Percentiles rank a stretch among this genome's conserved stretches.
Evolutionary conservation across 495 filamentous ascomycete genomes (phyloP).

Genomic region (Neurospora cerealis): DNA sequence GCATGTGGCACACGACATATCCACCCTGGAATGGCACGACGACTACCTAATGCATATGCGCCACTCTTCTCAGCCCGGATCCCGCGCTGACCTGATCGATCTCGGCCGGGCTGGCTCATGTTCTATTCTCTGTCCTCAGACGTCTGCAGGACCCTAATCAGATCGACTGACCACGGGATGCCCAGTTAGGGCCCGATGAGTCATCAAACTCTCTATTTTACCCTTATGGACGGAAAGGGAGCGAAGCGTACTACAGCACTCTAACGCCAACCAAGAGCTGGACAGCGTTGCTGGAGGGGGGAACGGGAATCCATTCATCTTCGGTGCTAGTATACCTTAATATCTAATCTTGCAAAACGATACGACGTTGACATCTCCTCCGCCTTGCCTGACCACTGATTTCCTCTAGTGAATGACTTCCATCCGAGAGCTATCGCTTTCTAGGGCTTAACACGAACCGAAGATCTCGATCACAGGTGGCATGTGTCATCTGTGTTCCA

Average conservation of each 20-base stretch:
- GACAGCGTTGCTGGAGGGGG: conserved; percentile 8
- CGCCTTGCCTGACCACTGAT: background rate
- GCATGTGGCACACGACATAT: conserved; percentile 31
- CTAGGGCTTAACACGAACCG: background rate
- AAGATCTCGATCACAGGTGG: background rate
- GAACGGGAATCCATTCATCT: background rate
- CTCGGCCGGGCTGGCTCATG: background rate
- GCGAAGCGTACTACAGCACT: background rate
- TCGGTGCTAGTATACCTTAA: background rate
- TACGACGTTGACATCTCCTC: background rate
- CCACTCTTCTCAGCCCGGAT: conserved; percentile 5
- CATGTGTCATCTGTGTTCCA: background rate
- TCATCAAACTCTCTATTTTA: background rate
- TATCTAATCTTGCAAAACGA: background rate
- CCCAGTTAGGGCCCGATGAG: background rate
- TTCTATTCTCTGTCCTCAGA: background rate
- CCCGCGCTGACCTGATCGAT: background rate
- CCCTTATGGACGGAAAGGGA: background rate
- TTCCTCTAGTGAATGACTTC: background rate
- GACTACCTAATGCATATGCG: conserved; percentile 1
- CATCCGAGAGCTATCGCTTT: background rate
- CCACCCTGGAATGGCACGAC: conserved; percentile 29
- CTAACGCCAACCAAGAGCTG: conserved; percentile 22
- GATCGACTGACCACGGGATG: background rate
- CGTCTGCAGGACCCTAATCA: background rate